phyloP scores from a whole-genome alignment of 2,329 filamentous ascomycete genomes.

The Cladophialophora exuberans region DNA sequence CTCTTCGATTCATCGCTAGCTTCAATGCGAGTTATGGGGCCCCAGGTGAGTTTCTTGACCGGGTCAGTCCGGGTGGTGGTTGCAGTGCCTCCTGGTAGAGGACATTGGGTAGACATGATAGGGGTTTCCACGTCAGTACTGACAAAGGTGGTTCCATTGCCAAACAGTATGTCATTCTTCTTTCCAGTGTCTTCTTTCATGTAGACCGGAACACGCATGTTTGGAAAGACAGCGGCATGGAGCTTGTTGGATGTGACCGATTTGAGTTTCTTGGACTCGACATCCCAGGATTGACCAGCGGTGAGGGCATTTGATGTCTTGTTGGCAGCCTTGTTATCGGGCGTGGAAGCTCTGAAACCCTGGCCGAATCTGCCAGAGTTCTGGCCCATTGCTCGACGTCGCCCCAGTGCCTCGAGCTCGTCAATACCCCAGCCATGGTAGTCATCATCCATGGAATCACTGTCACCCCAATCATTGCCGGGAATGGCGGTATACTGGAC shows the following conservation, averaged over 20 bases:
- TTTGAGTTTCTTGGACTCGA: background rate
- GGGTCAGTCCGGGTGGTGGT: conserved; percentile 14
- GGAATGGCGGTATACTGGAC: no score
- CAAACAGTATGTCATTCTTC: background rate
- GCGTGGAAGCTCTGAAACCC: no score
- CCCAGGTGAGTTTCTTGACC: conserved; percentile 21
- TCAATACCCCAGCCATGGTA: no score
- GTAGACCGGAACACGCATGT: conserved; percentile 18
- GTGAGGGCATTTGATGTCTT: background rate
- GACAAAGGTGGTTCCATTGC: background rate
- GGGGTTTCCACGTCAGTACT: background rate
- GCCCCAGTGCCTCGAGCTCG: no score
- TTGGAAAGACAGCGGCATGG: conserved; percentile 18
- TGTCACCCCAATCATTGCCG: no score
- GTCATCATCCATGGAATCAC: no score
- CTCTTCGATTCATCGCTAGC: conserved; percentile 10
- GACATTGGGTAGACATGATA: conserved; percentile 18
- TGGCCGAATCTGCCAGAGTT: no score
- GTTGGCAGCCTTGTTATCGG: background rate
- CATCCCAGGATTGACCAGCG: background rate
- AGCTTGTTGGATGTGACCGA: conserved; percentile 1
- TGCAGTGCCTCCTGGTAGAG: conserved; percentile 16
- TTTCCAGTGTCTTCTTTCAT: conserved; percentile 1
- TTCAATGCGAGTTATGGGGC: conserved; percentile 14
- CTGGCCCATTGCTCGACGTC: no score